phyloP scores from a whole-genome alignment of 2,329 filamentous ascomycete genomes.

The Xylariaceae sp. region DNA sequence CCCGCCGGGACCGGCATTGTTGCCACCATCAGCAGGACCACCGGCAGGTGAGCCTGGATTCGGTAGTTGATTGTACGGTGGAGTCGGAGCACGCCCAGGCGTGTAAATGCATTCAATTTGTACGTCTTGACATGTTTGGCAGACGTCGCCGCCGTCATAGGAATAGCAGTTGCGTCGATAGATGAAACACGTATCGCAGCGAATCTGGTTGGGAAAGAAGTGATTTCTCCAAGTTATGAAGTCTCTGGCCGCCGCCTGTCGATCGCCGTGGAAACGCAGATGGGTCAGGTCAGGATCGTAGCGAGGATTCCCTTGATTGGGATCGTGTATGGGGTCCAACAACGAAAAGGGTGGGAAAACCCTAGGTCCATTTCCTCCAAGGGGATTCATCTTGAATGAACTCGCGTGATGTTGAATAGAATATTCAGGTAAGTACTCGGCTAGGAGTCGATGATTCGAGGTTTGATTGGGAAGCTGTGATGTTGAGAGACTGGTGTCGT shows the following conservation, averaged over 20 bases:
- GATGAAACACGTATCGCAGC: slow-evolving; percentile 1
- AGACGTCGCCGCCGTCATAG: background rate
- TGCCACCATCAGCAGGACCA: too few species aligned
- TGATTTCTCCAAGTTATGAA: background rate
- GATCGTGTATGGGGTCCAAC: too few species aligned
- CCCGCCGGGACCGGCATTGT: too few species aligned
- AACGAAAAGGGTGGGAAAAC: too few species aligned
- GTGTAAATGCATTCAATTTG: background rate
- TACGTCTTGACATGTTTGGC: too few species aligned
- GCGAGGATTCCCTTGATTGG: too few species aligned
- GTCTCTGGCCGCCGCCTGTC: background rate
- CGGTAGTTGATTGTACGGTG: too few species aligned
- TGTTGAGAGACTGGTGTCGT: background rate
- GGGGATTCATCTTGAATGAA: too few species aligned
- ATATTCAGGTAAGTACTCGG: background rate
- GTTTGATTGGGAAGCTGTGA: background rate
- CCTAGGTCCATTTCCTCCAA: too few species aligned
- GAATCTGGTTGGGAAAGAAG: background rate
- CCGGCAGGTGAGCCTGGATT: too few species aligned
- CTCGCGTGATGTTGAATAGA: background rate
- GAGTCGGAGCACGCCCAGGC: background rate
- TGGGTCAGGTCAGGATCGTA: background rate
- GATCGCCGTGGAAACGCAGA: background rate
- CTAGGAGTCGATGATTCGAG: background rate
- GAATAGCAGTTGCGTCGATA: background rate